Conservation (phyloP, 768 basidiomycete species). For the Serendipita indica region DNA sequence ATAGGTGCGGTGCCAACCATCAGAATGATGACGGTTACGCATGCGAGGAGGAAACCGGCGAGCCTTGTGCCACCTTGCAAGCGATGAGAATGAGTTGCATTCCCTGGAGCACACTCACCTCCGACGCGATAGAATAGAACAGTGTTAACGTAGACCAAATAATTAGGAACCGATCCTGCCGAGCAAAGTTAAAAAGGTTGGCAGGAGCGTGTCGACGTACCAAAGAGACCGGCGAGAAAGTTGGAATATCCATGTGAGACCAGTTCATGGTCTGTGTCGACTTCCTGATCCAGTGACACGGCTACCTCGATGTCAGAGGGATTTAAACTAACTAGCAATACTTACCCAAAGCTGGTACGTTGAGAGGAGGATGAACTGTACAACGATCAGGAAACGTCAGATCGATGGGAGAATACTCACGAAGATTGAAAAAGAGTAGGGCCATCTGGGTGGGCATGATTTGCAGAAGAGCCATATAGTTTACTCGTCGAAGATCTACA, state of each 20-base stretch:
- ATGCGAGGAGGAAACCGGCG: slow-evolving; percentile 72
- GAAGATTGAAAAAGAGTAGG: slow-evolving; percentile 28
- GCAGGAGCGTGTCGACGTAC: slow-evolving; percentile 46
- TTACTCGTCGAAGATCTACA: slow-evolving; percentile 45
- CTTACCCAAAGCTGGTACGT: slow-evolving; percentile 77
- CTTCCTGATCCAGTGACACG: slow-evolving; percentile 76
- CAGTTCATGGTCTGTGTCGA: slow-evolving; percentile 86
- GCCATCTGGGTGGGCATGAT: slow-evolving; percentile 93
- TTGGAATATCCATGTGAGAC: slow-evolving; percentile 90
- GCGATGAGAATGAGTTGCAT: slow-evolving; percentile 69
- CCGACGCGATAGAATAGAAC: slow-evolving; percentile 15
- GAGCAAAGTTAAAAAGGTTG: slow-evolving; percentile 13
- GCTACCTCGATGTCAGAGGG: slow-evolving; percentile 29
- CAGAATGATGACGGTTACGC: slow-evolving; percentile 54
- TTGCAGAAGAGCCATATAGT: slow-evolving; percentile 52
- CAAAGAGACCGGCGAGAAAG: slow-evolving; percentile 59
- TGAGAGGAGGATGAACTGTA: slow-evolving; percentile 78
- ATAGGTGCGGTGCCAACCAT: slow-evolving; percentile 80
- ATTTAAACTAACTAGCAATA: neutral
- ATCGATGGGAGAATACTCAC: slow-evolving; percentile 8
- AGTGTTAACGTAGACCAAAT: slow-evolving; percentile 80
- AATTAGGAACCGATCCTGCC: slow-evolving; percentile 44
- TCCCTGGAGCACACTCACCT: neutral
- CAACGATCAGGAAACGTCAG: slow-evolving; percentile 43
- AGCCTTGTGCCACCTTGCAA: slow-evolving; percentile 73